These are phyloP conservation scores for Mikania micrantha DNA, from an alignment of 129 eudicot species.

Conservation along the genomic window DNA sequence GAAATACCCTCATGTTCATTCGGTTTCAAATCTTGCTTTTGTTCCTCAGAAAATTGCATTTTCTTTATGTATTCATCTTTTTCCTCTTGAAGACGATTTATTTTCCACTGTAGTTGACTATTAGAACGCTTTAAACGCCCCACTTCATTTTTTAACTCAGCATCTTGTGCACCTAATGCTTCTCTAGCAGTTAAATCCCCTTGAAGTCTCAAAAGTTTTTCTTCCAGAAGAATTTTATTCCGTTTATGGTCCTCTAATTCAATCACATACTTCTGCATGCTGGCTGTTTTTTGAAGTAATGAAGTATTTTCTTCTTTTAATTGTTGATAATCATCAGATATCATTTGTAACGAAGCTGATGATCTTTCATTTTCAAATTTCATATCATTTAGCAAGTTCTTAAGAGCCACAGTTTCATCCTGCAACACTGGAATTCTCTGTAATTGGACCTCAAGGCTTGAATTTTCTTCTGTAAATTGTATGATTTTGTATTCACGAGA, in stretches of 20 bases:
- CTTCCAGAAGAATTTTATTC: constrained; percentile 45
- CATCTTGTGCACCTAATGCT: constrained; percentile 50
- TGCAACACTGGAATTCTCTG: constrained; percentile 45
- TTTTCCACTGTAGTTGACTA: constrained; percentile 51
- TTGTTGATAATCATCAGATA: constrained; percentile 42
- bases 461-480: constrained; percentile 45
- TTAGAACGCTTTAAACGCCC: constrained; percentile 45
- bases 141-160: constrained; percentile 57
- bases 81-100: constrained; percentile 46
- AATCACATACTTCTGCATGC: constrained; percentile 34
- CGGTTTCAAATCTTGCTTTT: constrained; percentile 22
- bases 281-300: constrained; percentile 29
- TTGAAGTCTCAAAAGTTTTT: constrained; percentile 52
- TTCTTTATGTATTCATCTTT: constrained; percentile 36
- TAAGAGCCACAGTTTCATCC: constrained; percentile 51
- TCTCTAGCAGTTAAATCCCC: constrained; percentile 64
- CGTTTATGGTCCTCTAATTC: constrained; percentile 45
- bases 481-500: constrained; percentile 36
- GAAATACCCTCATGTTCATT: constrained; percentile 18
- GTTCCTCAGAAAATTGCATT: constrained; percentile 34
- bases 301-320: constrained; percentile 36
- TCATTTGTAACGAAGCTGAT: constrained; percentile 35
- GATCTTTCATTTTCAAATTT: constrained; percentile 48
- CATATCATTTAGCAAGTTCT: constrained; percentile 40
- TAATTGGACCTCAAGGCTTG: constrained; percentile 39